Conservation (phyloP, 345 rosid genomes). For the Eucalyptus sp. region DNA sequence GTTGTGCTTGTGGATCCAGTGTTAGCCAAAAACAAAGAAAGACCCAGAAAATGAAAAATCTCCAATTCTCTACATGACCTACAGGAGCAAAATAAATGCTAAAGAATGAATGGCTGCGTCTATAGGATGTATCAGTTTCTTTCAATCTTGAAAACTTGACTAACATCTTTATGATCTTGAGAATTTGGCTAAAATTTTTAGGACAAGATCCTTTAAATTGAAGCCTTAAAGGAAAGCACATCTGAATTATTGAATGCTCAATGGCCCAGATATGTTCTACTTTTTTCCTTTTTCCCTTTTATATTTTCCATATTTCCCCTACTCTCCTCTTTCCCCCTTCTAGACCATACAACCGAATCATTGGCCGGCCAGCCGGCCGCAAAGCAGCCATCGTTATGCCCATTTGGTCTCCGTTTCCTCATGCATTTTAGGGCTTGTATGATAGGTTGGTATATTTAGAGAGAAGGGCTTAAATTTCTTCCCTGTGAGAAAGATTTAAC, state of each 20-base stretch:
- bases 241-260: background rate
- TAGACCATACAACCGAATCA: background rate
- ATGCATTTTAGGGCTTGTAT: background rate
- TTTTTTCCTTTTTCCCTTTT: accelerated
- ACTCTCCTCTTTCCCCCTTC: background rate
- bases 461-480: background rate
- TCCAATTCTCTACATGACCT: background rate
- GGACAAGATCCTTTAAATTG: background rate
- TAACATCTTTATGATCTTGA: background rate
- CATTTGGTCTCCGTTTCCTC: background rate
- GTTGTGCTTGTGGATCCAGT: background rate
- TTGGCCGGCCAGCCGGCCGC: background rate
- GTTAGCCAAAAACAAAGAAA: background rate
- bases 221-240: background rate
- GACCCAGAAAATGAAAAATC: background rate
- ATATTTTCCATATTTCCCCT: accelerated
- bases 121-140: background rate
- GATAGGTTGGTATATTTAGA: background rate
- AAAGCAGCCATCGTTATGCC: background rate
- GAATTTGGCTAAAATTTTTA: background rate
- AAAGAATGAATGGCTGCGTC: background rate
- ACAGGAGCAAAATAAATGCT: background rate
- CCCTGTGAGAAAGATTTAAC: background rate
- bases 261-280: background rate
- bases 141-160: background rate